Conservation (phyloP, 306 rosid genomes). For the Abrus precatorius region DNA sequence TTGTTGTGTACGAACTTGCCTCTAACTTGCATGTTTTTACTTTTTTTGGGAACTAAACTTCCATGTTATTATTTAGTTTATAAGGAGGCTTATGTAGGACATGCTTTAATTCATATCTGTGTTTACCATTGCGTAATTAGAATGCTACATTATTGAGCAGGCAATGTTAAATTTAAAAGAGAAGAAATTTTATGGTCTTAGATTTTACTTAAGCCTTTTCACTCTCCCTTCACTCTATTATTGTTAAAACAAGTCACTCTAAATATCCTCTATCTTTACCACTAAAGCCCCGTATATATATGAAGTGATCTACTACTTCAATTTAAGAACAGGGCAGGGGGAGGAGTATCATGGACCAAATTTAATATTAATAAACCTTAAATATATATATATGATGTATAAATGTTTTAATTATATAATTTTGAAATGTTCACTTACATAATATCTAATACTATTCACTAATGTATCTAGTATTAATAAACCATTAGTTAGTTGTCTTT, state of each 20-base stretch:
- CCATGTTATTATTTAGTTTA: slow-evolving; percentile 51
- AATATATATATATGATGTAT: too few species aligned
- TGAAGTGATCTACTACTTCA: too few species aligned
- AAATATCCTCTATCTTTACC: too few species aligned
- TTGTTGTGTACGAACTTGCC: slow-evolving; percentile 54
- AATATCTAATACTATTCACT: too few species aligned
- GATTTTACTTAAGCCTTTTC: slow-evolving; percentile 31
- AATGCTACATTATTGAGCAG: slow-evolving; percentile 60
- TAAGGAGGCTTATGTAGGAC: slow-evolving; percentile 67
- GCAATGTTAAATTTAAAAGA: slow-evolving; percentile 47
- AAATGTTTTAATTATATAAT: too few species aligned
- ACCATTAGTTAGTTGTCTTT: too few species aligned
- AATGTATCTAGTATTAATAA: too few species aligned
- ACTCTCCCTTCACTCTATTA: neutral
- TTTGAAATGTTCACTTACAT: too few species aligned
- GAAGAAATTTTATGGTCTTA: slow-evolving; percentile 20
- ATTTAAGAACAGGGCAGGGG: too few species aligned
- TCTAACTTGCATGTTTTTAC: slow-evolving; percentile 59
- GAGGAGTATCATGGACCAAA: too few species aligned
- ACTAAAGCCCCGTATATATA: too few species aligned
- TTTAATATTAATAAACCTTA: too few species aligned
- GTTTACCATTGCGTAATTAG: slow-evolving; percentile 66
- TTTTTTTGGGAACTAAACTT: slow-evolving; percentile 53
- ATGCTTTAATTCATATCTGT: slow-evolving; percentile 55
- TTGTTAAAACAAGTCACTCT: neutral